Evolutionary conservation across 345 rosid genomes (phyloP).

Genomic region (Mallotus nudiflorus): DNA sequence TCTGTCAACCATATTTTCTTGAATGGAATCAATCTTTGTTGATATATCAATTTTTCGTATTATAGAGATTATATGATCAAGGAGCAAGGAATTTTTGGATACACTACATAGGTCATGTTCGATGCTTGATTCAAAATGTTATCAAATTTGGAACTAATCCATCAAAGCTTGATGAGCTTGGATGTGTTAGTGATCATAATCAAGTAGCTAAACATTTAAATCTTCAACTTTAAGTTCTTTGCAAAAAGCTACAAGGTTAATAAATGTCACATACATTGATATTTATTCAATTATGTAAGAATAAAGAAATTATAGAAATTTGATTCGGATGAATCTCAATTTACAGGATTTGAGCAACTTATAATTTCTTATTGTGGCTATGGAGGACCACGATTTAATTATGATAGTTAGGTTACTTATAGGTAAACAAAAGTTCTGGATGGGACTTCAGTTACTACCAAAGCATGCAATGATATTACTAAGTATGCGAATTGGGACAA

Average conservation of each 20-base stretch:
- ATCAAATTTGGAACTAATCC: slow-evolving; percentile 81
- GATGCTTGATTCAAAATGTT: slow-evolving; percentile 88
- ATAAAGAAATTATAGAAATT: background rate
- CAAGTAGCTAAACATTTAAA: slow-evolving; percentile 86
- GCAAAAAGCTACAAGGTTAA: slow-evolving; percentile 62
- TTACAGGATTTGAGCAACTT: slow-evolving; percentile 87
- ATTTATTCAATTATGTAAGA: slow-evolving; percentile 31
- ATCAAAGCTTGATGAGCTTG: slow-evolving; percentile 78
- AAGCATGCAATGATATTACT: slow-evolving; percentile 72
- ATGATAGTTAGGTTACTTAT: slow-evolving; percentile 61
- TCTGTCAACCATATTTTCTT: background rate
- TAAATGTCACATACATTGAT: slow-evolving; percentile 69
- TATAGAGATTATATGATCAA: slow-evolving; percentile 69
- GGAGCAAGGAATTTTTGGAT: slow-evolving; percentile 92
- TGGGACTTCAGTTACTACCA: slow-evolving; percentile 57
- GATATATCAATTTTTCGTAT: slow-evolving; percentile 4
- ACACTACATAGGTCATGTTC: slow-evolving; percentile 92
- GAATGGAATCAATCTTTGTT: background rate
- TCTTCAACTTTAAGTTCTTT: slow-evolving; percentile 79
- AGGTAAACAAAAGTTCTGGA: slow-evolving; percentile 82
- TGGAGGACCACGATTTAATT: slow-evolving; percentile 83
- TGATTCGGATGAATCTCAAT: background rate
- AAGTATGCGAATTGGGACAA: slow-evolving; percentile 95
- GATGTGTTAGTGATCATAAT: slow-evolving; percentile 77
- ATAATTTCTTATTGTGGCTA: slow-evolving; percentile 92